A percentile compares a stretch with the other conserved stretches of the same genome.
Evolutionary conservation across 2,329 filamentous ascomycete genomes (phyloP).

Genomic region (Aspergillus alliaceus): DNA sequence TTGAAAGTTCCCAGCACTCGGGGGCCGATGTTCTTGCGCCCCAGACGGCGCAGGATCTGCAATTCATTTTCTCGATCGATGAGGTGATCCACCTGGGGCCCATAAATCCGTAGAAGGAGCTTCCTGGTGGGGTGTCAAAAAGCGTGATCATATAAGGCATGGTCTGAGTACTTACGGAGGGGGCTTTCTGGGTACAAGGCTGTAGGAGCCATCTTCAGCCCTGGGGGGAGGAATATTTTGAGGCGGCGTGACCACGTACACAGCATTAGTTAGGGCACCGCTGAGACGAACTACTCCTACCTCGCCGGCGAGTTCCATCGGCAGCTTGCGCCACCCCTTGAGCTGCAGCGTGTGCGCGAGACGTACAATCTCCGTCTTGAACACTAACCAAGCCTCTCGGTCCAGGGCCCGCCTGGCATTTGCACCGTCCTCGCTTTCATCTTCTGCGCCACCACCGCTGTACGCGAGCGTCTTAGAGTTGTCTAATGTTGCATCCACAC

Average conservation of each 20-base stretch:
- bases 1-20: conserved; percentile 86
- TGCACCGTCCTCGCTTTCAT: conserved; percentile 43
- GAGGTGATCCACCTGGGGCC: conserved; percentile 89
- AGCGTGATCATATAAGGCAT: neutral
- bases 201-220: conserved; percentile 40
- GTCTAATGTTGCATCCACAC: conserved; percentile 80
- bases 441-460: conserved; percentile 54
- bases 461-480: conserved; percentile 88
- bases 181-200: conserved; percentile 44
- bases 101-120: conserved; percentile 86
- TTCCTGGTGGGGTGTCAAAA: conserved; percentile 51
- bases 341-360: conserved; percentile 84
- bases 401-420: conserved; percentile 63
- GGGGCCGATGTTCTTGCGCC: conserved; percentile 89
- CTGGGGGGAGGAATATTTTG: conserved; percentile 54
- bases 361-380: conserved; percentile 90
- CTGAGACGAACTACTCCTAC: conserved; percentile 58
- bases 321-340: conserved; percentile 86
- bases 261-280: conserved; percentile 91
- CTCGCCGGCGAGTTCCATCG: conserved; percentile 48
- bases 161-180: conserved; percentile 50
- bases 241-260: conserved; percentile 90
- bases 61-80: conserved; percentile 93
- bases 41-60: conserved; percentile 78
- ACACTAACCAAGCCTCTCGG: conserved; percentile 74